Percentiles rank a stretch among this genome's conserved stretches.
These are phyloP conservation scores for Annulohypoxylon stygium DNA, from an alignment of 495 filamentous ascomycete genomes.

Conservation along the genomic window DNA sequence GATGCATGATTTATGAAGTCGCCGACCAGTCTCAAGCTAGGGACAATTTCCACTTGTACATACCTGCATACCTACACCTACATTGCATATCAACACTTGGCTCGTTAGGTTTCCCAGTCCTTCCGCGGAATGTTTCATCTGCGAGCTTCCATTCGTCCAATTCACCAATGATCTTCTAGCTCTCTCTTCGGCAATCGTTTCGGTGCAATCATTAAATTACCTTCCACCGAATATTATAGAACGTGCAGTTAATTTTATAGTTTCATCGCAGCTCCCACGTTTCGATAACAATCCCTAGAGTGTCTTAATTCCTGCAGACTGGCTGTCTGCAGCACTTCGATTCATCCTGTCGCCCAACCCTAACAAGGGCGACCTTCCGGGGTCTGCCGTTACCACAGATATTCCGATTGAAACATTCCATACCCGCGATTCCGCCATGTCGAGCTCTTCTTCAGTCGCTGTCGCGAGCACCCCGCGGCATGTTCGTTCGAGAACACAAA, in stretches of 20 bases:
- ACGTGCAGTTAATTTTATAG: conserved; percentile 28
- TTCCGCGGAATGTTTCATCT: conserved; percentile 47
- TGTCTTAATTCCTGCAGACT: conserved; percentile 31
- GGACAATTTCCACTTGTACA: conserved; percentile 36
- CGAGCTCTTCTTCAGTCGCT: conserved; percentile 56
- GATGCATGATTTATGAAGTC: conserved; percentile 38
- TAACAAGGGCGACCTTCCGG: conserved; percentile 44
- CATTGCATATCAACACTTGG: conserved; percentile 15
- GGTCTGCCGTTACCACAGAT: conserved; percentile 49
- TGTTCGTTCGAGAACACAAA: conserved; percentile 61
- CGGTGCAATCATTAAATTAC: conserved; percentile 27
- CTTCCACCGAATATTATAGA: conserved; percentile 33
- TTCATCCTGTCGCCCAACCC: conserved; percentile 44
- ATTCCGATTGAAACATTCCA: conserved; percentile 45
- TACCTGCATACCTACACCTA: background rate
- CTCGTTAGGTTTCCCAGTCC: conserved; percentile 42
- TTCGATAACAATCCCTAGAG: conserved; percentile 28
- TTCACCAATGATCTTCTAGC: conserved; percentile 37
- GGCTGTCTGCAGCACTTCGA: conserved; percentile 37
- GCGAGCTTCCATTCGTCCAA: conserved; percentile 39
- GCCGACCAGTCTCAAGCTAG: conserved; percentile 28
- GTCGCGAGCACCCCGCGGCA: conserved; percentile 54
- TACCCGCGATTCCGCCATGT: conserved; percentile 54
- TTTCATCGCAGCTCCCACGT: conserved; percentile 26
- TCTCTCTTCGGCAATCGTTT: conserved; percentile 34